Evolutionary conservation across 129 eudicot species (phyloP), one percentile per base, ranked within the genome.

Genomic region (Escallonia rubra): DNA sequence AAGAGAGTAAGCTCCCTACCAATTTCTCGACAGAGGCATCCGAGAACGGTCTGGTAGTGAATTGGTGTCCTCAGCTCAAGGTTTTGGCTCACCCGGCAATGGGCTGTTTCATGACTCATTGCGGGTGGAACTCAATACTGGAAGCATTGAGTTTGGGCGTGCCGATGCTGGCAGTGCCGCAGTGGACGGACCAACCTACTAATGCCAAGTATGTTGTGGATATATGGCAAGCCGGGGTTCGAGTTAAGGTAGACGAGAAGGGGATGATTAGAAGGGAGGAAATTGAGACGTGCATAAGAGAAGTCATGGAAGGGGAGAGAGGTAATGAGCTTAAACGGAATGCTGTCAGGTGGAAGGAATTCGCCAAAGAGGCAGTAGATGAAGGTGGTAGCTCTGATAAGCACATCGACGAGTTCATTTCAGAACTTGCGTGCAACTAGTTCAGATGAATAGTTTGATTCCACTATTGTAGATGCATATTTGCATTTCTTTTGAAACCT

Each of bases 31-130:
- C 48, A 3, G 72, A 66, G 62, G 51, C 34, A 15, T 7, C 34
- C 34, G 67, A 66, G 12, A 65, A 74, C 41, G 78, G 78, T 4
- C 41, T 74, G 54, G 34, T 74, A 0, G 78, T 74, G 55, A 66
- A 57, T 0, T 74, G 78, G 78, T 45, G 78, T 15, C 71, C 72
- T 6, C 78, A 74, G 59, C 43, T 64, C 1, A 41, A 50, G 2
- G 72, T 74, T 45, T 49, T 74, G 9, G 63, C 72, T 4, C 78
- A 74, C 43, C 8, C 54, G 7, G 66, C 78, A 3, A 12, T 66
- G 4, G 78, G 78, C 55, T 74, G 78, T 59, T 74, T 74, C 15
- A 42, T 74, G 16, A 74, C 67, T 41, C 78, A 74, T n/a, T 66
- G 78, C 59, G 78, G 78, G 6, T 74, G 71, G 71, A 74, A 74